Conservation (phyloP, 2,329 filamentous ascomycete genomes). For the Paracamarosporium sp. region DNA sequence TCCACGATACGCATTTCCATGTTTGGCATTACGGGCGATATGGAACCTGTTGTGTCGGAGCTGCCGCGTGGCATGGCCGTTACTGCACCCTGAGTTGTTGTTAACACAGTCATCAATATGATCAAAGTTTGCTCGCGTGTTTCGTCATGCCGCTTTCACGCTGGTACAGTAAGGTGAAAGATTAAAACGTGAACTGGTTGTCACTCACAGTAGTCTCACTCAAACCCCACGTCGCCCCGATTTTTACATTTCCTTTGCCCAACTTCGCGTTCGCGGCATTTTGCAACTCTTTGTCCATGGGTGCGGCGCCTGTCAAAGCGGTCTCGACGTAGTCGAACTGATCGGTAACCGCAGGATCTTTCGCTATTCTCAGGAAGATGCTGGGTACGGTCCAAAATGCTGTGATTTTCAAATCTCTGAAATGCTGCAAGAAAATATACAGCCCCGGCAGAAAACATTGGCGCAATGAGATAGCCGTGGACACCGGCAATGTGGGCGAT, state of each 20-base stretch:
- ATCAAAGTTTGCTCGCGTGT: no score
- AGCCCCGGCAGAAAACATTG: constrained; percentile 38
- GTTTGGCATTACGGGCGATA: constrained; percentile 23
- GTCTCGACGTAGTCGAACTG: constrained; percentile 58
- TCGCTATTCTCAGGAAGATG: constrained; percentile 64
- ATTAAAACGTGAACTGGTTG: no score
- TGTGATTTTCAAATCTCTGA: constrained; percentile 57
- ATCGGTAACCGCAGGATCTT: constrained; percentile 60
- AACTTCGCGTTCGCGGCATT: constrained; percentile 56
- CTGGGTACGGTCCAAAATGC: constrained; percentile 65
- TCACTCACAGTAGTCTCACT: constrained; percentile 56
- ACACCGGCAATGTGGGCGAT: constrained; percentile 54
- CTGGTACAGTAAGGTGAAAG: no score
- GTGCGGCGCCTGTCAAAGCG: constrained; percentile 61
- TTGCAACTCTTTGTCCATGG: constrained; percentile 61
- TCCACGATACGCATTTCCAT: constrained; percentile 24
- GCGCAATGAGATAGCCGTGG: constrained; percentile 50
- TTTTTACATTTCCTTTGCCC: constrained; percentile 43
- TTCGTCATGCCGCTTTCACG: no score
- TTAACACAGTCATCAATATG: no score
- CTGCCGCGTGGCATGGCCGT: constrained; percentile 20
- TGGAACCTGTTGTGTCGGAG: constrained; percentile 21
- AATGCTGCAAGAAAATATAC: constrained; percentile 64
- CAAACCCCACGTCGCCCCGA: constrained; percentile 64
- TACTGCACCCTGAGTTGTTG: constrained; percentile 18